Evolutionary conservation across 2,329 filamentous ascomycete genomes (phyloP).

Genomic region (Fusarium compactum): DNA sequence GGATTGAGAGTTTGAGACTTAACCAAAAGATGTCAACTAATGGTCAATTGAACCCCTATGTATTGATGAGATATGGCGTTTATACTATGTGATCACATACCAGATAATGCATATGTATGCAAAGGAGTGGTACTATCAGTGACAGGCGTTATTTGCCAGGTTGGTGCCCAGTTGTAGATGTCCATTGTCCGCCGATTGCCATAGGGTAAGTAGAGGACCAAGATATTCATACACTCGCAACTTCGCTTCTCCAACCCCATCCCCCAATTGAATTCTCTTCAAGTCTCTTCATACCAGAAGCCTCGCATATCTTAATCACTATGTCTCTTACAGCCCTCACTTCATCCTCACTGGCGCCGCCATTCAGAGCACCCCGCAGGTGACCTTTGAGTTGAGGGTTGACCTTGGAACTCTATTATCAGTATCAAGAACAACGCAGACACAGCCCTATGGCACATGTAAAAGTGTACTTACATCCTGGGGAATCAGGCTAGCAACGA

Average conservation of each 20-base stretch:
- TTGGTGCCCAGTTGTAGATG: background rate
- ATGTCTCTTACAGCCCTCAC: slow-evolving; percentile 45
- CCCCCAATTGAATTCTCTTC: slow-evolving; percentile 34
- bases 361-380: slow-evolving; percentile 44
- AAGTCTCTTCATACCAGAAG: slow-evolving; percentile 43
- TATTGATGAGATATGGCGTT: background rate
- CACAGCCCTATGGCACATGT: background rate
- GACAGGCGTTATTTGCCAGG: no score
- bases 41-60: background rate
- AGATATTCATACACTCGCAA: slow-evolving; percentile 40
- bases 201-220: slow-evolving; percentile 5
- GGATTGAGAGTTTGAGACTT: background rate
- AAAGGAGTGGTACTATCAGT: no score
- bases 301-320: slow-evolving; percentile 46
- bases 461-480: slow-evolving; percentile 41
- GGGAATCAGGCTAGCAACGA: slow-evolving; percentile 47
- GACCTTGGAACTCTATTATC: slow-evolving; percentile 32
- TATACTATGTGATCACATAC: background rate
- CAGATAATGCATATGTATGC: background rate
- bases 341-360: slow-evolving; percentile 44
- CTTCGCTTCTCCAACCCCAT: slow-evolving; percentile 47
- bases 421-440: background rate
- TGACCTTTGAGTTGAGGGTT: slow-evolving; percentile 48
- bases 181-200: background rate
- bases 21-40: background rate